phyloP scores from a whole-genome alignment of 208 protist species.

The Kentomonas sorsogonicus region DNA sequence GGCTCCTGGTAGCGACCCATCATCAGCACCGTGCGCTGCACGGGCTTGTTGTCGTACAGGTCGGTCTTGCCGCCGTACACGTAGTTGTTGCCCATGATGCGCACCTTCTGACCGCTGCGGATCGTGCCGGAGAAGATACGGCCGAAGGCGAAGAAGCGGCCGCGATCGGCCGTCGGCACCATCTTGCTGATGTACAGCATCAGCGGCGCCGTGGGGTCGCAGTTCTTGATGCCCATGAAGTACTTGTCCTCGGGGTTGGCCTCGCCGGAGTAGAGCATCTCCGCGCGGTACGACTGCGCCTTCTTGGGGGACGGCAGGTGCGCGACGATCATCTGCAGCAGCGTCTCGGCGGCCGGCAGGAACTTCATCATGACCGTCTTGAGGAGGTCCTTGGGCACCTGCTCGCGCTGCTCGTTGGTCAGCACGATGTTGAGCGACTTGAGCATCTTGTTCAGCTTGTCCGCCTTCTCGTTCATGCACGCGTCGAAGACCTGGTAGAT shows the following conservation, averaged over 20 bases:
- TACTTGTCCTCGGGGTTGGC: conserved; percentile 89
- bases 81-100: conserved; percentile 99
- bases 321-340: conserved; percentile 98
- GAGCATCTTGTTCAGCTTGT: conserved; percentile 94
- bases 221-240: conserved; percentile 89
- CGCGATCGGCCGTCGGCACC: conserved; percentile 97
- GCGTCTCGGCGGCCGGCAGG: conserved; percentile 95
- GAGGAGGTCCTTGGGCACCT: conserved; percentile 92
- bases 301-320: conserved; percentile 96
- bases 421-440: conserved; percentile 90
- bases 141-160: conserved; percentile 75
- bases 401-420: conserved; percentile 86
- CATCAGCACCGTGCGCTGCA: conserved; percentile 69
- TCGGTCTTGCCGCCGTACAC: conserved; percentile 98
- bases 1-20: conserved; percentile 94
- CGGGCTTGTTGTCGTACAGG: conserved; percentile 61
- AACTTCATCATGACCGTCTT: conserved; percentile 98
- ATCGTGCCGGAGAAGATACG: conserved; percentile 88
- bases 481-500: conserved; percentile 96
- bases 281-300: conserved; percentile 96
- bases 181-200: conserved; percentile 99
- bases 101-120: conserved; percentile 97
- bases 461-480: conserved; percentile 93
- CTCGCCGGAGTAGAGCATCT: conserved; percentile 97
- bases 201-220: conserved; percentile 93